Conservation (phyloP, 352 stramenopile species). For the Aphanomyces stellatus region DNA sequence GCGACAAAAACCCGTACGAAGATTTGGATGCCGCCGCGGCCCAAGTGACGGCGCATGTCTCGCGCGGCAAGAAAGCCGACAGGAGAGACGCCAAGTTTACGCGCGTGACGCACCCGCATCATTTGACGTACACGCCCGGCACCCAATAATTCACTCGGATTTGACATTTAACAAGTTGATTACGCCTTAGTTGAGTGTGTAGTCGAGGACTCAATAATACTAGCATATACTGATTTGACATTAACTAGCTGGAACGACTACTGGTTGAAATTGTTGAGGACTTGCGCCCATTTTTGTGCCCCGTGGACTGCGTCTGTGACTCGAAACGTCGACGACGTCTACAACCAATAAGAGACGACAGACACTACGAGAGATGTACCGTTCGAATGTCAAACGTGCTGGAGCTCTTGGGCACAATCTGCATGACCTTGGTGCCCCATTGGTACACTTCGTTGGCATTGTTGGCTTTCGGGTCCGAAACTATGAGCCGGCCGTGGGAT, state of each 20-base stretch:
- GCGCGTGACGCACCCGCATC: constrained; percentile 6
- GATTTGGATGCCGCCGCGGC: constrained; percentile 43
- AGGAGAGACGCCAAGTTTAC: constrained; percentile 3
- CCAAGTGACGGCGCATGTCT: constrained; percentile 1
- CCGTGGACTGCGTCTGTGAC: constrained; percentile 9
- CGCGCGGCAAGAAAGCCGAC: constrained; percentile 7
- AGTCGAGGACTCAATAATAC: background rate
- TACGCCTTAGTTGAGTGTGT: background rate
- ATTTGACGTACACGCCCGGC: constrained; percentile 5
- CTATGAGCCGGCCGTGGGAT: constrained; percentile 9
- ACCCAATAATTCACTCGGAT: constrained; percentile 60
- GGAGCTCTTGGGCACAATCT: constrained; percentile 5
- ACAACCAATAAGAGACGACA: background rate
- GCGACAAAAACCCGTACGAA: constrained; percentile 97
- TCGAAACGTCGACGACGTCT: constrained; percentile 6
- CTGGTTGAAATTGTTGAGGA: constrained; percentile 46
- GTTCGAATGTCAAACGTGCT: constrained; percentile 11
- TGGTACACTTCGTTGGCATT: background rate
- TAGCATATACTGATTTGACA: constrained; percentile 28
- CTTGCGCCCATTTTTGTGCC: constrained; percentile 49
- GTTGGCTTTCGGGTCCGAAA: background rate
- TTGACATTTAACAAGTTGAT: no score
- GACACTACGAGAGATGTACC: background rate
- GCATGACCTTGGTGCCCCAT: background rate
- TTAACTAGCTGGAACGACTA: constrained; percentile 59